phyloP scores from a whole-genome alignment of 345 rosid species.

The Pelargonium nanum region DNA sequence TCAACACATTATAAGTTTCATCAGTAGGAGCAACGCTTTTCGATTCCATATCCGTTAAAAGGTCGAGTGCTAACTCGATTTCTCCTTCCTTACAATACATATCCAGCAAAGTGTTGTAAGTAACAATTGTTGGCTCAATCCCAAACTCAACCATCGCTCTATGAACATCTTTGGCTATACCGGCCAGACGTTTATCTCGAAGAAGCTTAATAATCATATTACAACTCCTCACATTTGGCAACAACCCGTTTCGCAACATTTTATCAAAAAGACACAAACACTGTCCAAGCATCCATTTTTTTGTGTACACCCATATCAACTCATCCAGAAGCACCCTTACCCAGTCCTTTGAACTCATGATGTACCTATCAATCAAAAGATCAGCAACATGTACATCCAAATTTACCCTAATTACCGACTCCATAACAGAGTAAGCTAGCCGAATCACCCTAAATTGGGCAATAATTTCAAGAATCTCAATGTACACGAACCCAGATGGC shows the following conservation, averaged over 20 bases:
- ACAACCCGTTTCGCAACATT: slow-evolving; percentile 42
- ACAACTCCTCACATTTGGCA: slow-evolving; percentile 55
- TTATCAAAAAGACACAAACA: slow-evolving; percentile 41
- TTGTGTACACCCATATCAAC: slow-evolving; percentile 41
- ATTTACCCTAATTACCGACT: slow-evolving; percentile 26
- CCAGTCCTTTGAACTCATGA: slow-evolving; percentile 17
- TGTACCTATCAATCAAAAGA: slow-evolving; percentile 27
- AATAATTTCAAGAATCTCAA: slow-evolving; percentile 44
- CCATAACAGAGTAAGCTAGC: slow-evolving; percentile 46
- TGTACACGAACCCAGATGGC: slow-evolving; percentile 29
- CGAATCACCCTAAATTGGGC: slow-evolving; percentile 35
- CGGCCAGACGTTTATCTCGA: slow-evolving; percentile 27
- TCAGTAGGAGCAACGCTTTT: slow-evolving; percentile 24
- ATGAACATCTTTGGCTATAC: slow-evolving; percentile 28
- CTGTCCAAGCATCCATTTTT: slow-evolving; percentile 41
- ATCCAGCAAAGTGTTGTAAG: slow-evolving; percentile 54
- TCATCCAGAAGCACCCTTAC: slow-evolving; percentile 43
- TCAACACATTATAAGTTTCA: slow-evolving; percentile 51
- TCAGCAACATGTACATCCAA: slow-evolving; percentile 43
- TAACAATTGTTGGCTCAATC: slow-evolving; percentile 38
- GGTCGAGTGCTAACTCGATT: slow-evolving; percentile 31
- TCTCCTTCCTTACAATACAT: slow-evolving; percentile 49
- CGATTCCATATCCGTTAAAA: slow-evolving; percentile 39
- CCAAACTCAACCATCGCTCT: slow-evolving; percentile 42
- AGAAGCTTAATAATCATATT: slow-evolving; percentile 55